These are phyloP conservation scores for Pezizomycotina sp. DNA, from an alignment of 2,329 filamentous ascomycete genomes.

Conservation along the genomic window DNA sequence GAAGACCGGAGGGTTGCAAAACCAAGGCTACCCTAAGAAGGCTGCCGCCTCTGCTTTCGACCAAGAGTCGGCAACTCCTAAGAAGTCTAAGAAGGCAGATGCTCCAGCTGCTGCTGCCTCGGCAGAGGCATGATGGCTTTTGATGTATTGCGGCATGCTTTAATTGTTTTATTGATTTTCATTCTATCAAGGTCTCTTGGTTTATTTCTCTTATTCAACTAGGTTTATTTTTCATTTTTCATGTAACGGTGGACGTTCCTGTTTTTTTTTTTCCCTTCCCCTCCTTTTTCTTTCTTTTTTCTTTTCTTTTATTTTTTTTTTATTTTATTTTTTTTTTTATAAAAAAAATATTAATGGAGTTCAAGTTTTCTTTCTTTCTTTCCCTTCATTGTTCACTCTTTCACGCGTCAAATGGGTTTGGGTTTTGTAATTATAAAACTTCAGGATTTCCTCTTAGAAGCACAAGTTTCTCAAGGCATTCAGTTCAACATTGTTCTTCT, in stretches of 20 bases:
- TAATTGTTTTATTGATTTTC: conserved; percentile 7
- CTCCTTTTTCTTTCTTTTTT: conserved; percentile 6
- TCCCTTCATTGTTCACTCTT: too few species aligned
- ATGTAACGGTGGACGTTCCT: not conserved
- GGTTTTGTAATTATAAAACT: not conserved
- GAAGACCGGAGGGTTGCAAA: conserved; percentile 12
- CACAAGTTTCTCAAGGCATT: not conserved
- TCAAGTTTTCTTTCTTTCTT: conserved; percentile 10
- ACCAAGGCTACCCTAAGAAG: conserved; percentile 13
- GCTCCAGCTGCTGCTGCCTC: too few species aligned
- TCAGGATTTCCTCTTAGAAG: not conserved
- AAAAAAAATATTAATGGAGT: conserved; percentile 15
- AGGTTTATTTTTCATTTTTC: not conserved
- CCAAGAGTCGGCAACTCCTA: conserved; percentile 11
- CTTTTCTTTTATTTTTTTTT: conserved; percentile 10
- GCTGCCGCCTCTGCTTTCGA: conserved; percentile 1
- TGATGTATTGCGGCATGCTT: too few species aligned
- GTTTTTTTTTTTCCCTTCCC: conserved; percentile 5
- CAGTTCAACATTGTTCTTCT: not conserved
- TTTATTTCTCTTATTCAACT: conserved; percentile 5
- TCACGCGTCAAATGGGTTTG: not conserved
- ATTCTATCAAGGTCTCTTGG: conserved; percentile 2
- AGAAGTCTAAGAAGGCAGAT: conserved; percentile 8
- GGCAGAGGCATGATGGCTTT: too few species aligned
- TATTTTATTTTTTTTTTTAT: conserved; percentile 9